Evolutionary conservation across 768 basidiomycete species (phyloP).

Genomic region (Stropharia rugosoannulata): DNA sequence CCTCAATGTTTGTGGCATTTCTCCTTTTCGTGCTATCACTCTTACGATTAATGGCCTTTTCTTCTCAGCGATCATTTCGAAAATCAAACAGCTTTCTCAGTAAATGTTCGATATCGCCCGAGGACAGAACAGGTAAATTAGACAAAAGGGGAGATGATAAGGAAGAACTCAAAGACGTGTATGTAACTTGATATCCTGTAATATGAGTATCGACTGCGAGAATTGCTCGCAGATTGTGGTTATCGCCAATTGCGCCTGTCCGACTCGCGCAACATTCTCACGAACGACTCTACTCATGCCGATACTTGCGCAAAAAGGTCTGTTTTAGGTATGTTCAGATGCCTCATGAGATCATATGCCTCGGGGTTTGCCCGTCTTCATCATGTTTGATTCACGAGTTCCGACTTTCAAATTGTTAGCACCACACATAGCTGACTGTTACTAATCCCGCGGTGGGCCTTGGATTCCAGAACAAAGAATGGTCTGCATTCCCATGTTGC

Average conservation of each 20-base stretch:
- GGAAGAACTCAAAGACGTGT: constrained; percentile 7
- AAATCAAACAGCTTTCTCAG: constrained; percentile 47
- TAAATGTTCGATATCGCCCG: constrained; percentile 15
- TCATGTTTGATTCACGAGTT: neutral
- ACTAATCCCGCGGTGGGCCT: too few species aligned
- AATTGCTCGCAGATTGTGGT: neutral
- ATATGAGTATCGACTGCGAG: constrained; percentile 5
- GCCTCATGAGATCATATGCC: neutral
- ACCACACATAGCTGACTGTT: neutral
- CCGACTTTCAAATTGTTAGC: neutral
- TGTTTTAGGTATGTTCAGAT: neutral
- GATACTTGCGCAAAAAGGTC: neutral
- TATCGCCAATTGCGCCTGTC: neutral
- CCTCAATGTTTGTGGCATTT: constrained; percentile 57
- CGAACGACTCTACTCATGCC: neutral
- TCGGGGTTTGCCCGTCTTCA: neutral
- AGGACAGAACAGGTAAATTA: neutral
- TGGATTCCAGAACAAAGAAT: too few species aligned
- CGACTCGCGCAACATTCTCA: too few species aligned
- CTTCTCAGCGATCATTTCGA: constrained; percentile 45
- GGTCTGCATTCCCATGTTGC: too few species aligned
- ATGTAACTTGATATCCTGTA: constrained; percentile 14
- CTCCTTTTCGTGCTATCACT: constrained; percentile 4
- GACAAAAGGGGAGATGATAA: neutral
- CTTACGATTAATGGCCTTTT: constrained; percentile 16